Percentiles rank a stretch among this genome's conserved stretches.
Evolutionary conservation across 805 yeast genomes (phyloP).

Genomic region (Ogataea trehaloabstinens): DNA sequence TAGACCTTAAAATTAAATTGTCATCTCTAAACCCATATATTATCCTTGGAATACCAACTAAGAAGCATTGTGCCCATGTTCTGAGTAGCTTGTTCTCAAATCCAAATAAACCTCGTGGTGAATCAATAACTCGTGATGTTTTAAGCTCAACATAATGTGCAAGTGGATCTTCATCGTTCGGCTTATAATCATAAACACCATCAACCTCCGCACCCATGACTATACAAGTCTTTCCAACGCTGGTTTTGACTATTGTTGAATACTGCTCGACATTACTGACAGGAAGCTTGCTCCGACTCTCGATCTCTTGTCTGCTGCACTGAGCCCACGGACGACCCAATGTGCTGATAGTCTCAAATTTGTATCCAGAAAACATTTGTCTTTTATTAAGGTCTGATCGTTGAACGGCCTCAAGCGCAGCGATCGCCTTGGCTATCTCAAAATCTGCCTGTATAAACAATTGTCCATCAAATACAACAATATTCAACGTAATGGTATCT

Average conservation of each 20-base stretch:
- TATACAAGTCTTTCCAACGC: conserved; percentile 69
- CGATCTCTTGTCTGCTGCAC: conserved; percentile 64
- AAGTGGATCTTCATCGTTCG: conserved; percentile 48
- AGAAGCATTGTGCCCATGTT: conserved; percentile 93
- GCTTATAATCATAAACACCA: conserved; percentile 80
- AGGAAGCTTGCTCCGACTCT: conserved; percentile 54
- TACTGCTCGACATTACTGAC: conserved; percentile 78
- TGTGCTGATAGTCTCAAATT: conserved; percentile 80
- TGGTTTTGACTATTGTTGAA: conserved; percentile 77
- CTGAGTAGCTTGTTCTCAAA: conserved; percentile 77
- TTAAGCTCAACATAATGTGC: conserved; percentile 84
- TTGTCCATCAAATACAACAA: conserved; percentile 73
- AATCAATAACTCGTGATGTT: conserved; percentile 57
- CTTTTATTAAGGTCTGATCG: conserved; percentile 33
- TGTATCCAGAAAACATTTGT: conserved; percentile 69
- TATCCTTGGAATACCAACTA: conserved; percentile 78
- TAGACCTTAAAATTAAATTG: conserved; percentile 54
- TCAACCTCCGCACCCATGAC: conserved; percentile 90
- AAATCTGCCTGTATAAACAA: conserved; percentile 53
- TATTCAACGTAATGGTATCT: conserved; percentile 58
- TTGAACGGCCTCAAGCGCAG: conserved; percentile 28
- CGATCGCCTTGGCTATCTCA: conserved; percentile 30
- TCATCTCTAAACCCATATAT: conserved; percentile 88
- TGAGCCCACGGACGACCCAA: conserved; percentile 73
- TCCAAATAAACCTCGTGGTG: conserved; percentile 53